A percentile compares a stretch with the other conserved stretches of the same genome.
Evolutionary conservation across 2,329 filamentous ascomycete genomes (phyloP).

Genomic region (Clonostachys chloroleuca): DNA sequence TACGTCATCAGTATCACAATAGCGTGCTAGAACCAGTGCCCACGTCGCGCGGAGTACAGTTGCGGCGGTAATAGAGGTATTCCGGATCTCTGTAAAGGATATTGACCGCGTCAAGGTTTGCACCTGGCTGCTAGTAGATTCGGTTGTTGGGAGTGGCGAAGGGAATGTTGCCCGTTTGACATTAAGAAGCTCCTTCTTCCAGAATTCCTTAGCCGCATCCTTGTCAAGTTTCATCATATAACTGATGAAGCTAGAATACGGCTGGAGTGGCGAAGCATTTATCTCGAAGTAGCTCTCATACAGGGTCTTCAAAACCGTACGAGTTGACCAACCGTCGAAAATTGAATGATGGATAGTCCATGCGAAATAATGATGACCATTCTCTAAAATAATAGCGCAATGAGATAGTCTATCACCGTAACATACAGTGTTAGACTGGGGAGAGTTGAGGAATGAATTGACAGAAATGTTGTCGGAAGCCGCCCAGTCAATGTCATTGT

Average conservation of each 20-base stretch:
- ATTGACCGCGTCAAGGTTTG: conserved; percentile 1
- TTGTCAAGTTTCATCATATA: conserved; percentile 21
- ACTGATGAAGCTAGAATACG: conserved; percentile 34
- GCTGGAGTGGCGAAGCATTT: conserved; percentile 7
- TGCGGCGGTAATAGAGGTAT: conserved; percentile 4
- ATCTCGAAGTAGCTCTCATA: conserved; percentile 2
- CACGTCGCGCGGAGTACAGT: conserved; percentile 11
- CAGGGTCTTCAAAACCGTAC: conserved; percentile 8
- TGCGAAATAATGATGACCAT: not conserved
- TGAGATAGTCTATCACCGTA: conserved; percentile 6
- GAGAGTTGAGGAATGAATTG: not conserved
- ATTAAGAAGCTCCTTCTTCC: not conserved
- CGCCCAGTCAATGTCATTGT: conserved; percentile 1
- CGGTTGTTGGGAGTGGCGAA: not conserved
- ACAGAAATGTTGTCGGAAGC: not conserved
- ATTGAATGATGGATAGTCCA: conserved; percentile 14
- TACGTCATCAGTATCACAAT: conserved; percentile 7
- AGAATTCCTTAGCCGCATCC: not conserved
- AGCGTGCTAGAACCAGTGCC: conserved; percentile 10
- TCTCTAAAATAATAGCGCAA: conserved; percentile 1
- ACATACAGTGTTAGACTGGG: conserved; percentile 1
- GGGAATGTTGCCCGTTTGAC: not conserved
- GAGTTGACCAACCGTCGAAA: conserved; percentile 19
- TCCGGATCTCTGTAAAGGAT: not conserved
- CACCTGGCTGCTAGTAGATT: not conserved